These are phyloP conservation scores for Verticillium dahliae DNA, from an alignment of 2,329 filamentous ascomycete genomes.

Conservation along the genomic window DNA sequence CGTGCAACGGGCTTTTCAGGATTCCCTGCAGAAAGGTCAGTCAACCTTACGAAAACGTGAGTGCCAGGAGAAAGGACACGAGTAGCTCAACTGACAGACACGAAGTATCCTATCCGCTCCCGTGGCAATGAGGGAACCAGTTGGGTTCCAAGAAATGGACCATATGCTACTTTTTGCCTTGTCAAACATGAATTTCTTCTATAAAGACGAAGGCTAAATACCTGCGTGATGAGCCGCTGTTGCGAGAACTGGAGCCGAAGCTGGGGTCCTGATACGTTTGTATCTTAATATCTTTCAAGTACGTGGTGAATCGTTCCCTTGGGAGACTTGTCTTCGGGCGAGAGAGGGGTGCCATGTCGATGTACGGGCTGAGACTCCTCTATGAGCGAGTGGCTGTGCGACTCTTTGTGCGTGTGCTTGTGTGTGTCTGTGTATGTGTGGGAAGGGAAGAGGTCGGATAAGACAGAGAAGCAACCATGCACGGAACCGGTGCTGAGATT, in stretches of 20 bases:
- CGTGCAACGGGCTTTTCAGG: conserved; percentile 68
- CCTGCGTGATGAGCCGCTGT: not conserved
- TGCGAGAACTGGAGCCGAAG: conserved; percentile 15
- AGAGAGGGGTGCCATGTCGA: conserved; percentile 31
- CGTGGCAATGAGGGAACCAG: conserved; percentile 77
- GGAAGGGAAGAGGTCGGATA: too few species aligned
- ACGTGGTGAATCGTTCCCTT: conserved; percentile 61
- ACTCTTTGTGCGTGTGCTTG: too few species aligned
- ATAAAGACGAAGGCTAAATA: conserved; percentile 7
- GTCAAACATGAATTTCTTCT: conserved; percentile 6
- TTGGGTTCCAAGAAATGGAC: conserved; percentile 82
- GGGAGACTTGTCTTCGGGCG: conserved; percentile 49
- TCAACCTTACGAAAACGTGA: not conserved
- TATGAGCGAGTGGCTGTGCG: too few species aligned
- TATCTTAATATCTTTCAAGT: conserved; percentile 63
- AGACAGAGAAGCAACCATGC: too few species aligned
- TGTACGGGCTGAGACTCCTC: not conserved
- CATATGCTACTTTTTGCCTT: conserved; percentile 49
- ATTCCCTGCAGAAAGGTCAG: conserved; percentile 47
- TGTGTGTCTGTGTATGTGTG: too few species aligned
- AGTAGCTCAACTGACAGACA: conserved; percentile 51
- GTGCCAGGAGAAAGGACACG: not conserved
- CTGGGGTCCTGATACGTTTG: conserved; percentile 63
- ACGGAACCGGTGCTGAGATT: too few species aligned
- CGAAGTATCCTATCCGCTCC: conserved; percentile 68